Evolutionary conservation across 139 green algal genomes (phyloP), one percentile per base, ranked within the genome.

Genomic region (Chlamydomonas sp.): DNA sequence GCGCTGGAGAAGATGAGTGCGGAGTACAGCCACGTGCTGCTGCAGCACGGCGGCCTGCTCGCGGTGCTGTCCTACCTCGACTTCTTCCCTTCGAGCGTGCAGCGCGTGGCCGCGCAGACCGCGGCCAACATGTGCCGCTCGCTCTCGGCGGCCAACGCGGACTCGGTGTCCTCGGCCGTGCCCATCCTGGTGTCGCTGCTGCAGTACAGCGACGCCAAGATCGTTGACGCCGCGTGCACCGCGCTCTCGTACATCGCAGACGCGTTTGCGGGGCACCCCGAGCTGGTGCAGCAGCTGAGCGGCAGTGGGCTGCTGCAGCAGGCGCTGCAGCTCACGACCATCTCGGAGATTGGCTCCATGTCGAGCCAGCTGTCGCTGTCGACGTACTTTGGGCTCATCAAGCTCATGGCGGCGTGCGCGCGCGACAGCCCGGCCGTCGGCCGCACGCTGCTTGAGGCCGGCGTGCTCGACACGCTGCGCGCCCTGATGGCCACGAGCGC

Each of bases 1-100:
- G 93, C 90, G 0, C 80, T 98, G 73, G 87, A 97, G 82, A 98
- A 98, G 85, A 81, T 98, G 3, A 92, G 86, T 0, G 82, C 95
- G 36, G 92, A 97, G 61, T 88, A 96, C 73, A 81, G 90, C 2
- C 65, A 69, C 1, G 58, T 80, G 2, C 74, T 91, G 48, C 83
- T 98, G 71, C 77, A 84, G 22, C 72, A 83, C 5, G 93, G 93
- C 0, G 93, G 85, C 2, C 77, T 98, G 29, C 73, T 90, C 58
- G 93, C 93, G 2, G 85, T 83, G 61, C 84, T 98, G 6, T 89
- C 82, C n/a, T 97, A 92, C 66, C 76, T 98, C 5, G 93, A 98
- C 77, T 98, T 98, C 64, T 98, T 98, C 75, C 84, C 87, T 2
- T 94, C 86, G 0, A 85, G 93, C 2, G 89, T 98, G 68, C 93